Conservation (phyloP, 176 grass and related monocot genomes). For the Phoenix dactylifera region DNA sequence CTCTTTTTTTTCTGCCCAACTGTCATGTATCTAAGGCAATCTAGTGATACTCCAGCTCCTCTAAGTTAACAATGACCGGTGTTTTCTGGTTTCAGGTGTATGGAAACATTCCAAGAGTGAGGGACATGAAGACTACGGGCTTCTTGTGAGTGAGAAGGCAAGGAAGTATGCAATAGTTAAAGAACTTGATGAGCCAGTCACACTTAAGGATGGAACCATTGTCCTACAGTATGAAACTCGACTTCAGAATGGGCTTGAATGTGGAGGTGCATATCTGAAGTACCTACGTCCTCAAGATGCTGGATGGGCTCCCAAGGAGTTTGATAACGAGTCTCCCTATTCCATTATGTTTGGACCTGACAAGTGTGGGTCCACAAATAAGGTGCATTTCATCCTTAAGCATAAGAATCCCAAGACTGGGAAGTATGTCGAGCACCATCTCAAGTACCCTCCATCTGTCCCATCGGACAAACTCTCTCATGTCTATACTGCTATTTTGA, state of each 20-base stretch:
- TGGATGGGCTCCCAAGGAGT: slow-evolving; percentile 58
- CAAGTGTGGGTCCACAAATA: slow-evolving; percentile 95
- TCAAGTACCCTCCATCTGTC: slow-evolving; percentile 88
- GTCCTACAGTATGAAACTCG: slow-evolving; percentile 87
- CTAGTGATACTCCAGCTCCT: not conserved
- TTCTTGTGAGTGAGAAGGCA: slow-evolving; percentile 75
- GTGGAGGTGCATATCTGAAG: slow-evolving; percentile 93
- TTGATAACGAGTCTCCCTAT: slow-evolving; percentile 93
- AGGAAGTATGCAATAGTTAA: slow-evolving; percentile 94
- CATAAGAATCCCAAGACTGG: slow-evolving; percentile 95
- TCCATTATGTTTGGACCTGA: slow-evolving; percentile 99
- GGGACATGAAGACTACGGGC: slow-evolving; percentile 87
- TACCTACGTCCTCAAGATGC: slow-evolving; percentile 65
- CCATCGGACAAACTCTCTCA: slow-evolving; percentile 90
- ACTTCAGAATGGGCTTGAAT: slow-evolving; percentile 94
- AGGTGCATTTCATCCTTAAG: slow-evolving; percentile 93
- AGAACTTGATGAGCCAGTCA: slow-evolving; percentile 57
- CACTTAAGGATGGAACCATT: slow-evolving; percentile 60
- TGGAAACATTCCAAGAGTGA: slow-evolving; percentile 93
- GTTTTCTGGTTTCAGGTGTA: slow-evolving; percentile 41
- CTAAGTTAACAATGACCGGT: not conserved
- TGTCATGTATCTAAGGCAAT: not conserved
- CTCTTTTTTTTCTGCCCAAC: too few species aligned
- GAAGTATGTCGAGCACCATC: slow-evolving; percentile 85
- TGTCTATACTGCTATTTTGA: slow-evolving; percentile 90